phyloP scores from a whole-genome alignment of 2,329 filamentous ascomycete species.

The Colletotrichum tamarilloi region DNA sequence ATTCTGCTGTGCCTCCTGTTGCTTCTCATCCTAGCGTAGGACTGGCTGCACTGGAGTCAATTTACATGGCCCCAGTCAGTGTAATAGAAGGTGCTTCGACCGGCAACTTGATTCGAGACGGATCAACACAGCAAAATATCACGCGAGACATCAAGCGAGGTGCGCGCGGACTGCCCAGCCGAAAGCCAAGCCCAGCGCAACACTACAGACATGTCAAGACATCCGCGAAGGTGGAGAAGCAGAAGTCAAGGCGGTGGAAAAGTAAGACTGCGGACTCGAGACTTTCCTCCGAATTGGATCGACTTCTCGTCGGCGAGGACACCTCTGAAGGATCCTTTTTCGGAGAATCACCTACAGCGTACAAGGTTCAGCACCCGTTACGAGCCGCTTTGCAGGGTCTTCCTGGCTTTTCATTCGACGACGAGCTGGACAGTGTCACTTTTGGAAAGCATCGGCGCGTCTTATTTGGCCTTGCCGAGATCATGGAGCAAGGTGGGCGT shows the following conservation, averaged over 20 bases:
- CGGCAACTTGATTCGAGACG: neutral
- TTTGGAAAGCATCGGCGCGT: constrained; percentile 17
- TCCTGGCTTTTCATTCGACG: constrained; percentile 16
- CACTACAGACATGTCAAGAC: neutral
- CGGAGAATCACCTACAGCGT: neutral
- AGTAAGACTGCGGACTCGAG: constrained; percentile 3
- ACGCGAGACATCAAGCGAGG: neutral
- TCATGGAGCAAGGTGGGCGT: constrained; percentile 4
- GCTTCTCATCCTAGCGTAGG: neutral
- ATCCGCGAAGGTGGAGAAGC: constrained; percentile 8
- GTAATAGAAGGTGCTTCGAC: neutral
- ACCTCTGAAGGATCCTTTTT: neutral
- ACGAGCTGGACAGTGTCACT: constrained; percentile 17
- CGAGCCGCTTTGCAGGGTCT: constrained; percentile 12
- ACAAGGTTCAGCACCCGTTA: constrained; percentile 12
- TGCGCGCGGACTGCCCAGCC: neutral
- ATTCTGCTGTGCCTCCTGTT: neutral
- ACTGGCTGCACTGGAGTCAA: neutral
- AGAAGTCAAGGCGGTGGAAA: constrained; percentile 2
- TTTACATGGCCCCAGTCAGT: neutral
- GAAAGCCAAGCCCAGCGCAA: neutral
- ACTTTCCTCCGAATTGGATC: constrained; percentile 15
- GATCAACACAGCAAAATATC: neutral
- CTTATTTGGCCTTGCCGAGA: neutral
- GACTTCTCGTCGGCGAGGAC: constrained; percentile 15